phyloP scores from a whole-genome alignment of 2,329 filamentous ascomycete species.

The Pleoardoris graminearum region DNA sequence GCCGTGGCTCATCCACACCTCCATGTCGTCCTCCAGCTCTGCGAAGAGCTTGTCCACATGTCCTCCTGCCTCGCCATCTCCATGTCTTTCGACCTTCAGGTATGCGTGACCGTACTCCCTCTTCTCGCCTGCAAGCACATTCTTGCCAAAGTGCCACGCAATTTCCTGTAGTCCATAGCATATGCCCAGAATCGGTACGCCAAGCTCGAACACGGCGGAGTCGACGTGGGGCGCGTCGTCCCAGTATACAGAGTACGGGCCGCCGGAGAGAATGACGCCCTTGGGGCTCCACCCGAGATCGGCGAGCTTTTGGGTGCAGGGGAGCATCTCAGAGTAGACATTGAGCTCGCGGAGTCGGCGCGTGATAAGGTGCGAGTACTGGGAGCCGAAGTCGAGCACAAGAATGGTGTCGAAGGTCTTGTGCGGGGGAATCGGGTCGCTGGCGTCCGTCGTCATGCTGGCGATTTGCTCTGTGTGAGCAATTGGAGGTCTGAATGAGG shows the following conservation, averaged over 20 bases:
- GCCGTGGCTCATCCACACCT: slow-evolving; percentile 85
- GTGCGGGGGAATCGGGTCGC: slow-evolving; percentile 52
- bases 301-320: slow-evolving; percentile 78
- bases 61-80: slow-evolving; percentile 51
- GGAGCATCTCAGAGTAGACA: slow-evolving; percentile 86
- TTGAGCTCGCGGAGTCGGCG: slow-evolving; percentile 76
- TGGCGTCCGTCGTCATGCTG: slow-evolving; percentile 46
- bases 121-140: slow-evolving; percentile 69
- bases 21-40: slow-evolving; percentile 69
- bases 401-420: slow-evolving; percentile 68
- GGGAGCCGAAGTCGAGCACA: slow-evolving; percentile 72
- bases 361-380: slow-evolving; percentile 75
- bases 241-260: slow-evolving; percentile 80
- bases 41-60: slow-evolving; percentile 80
- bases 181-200: slow-evolving; percentile 64
- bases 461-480: slow-evolving; percentile 5
- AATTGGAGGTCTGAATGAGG: slow-evolving; percentile 17
- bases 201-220: slow-evolving; percentile 76
- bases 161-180: slow-evolving; percentile 73
- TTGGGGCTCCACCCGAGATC: slow-evolving; percentile 79
- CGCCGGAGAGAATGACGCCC: slow-evolving; percentile 78
- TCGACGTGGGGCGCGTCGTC: slow-evolving; percentile 77
- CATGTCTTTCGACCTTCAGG: slow-evolving; percentile 62
- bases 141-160: slow-evolving; percentile 69
- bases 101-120: slow-evolving; percentile 73